Evolutionary conservation across 2,329 filamentous ascomycete species (phyloP), one percentile per base, ranked within the genome.

Genomic region (Aureobasidium sp.): DNA sequence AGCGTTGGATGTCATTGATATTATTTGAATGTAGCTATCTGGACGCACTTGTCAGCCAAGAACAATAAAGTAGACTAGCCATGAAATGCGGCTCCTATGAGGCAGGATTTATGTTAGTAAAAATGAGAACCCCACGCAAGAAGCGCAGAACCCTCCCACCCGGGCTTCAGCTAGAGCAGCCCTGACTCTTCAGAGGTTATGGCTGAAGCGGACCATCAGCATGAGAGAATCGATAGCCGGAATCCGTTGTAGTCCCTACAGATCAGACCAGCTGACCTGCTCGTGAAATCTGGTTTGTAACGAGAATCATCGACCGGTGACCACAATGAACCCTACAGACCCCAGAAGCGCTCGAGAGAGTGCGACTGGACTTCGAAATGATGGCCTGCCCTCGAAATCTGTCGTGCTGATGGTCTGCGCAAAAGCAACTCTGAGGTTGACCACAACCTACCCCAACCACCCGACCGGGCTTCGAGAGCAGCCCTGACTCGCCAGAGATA

Each of bases 81-180:
- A n/a, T 42, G 15, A 23, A 20, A 9, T 17, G n/a, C n/a, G n/a
- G n/a, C 23, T 42, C 9, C 6, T n/a, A 5, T 23, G 41, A 17
- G n/a, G 41, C 41, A 26, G 8, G 10, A 26, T 34, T 34, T 34
- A 34, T 34, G 10, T 34, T 34, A 34, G 32, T n/a, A n/a, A n/a
- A n/a, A 59, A 50, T 39, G 34, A 59, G 44, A 50, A 29, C 56
- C 56, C 56, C 26, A 50, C 56, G 56, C 44, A 39, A 2, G 23
- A 50, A 48, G 44, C 56, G 56, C 13, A 50, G 32, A 48, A 59
- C 56, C 56, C 56, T 59, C 56, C 56, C 56, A 59, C 42, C 56
- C 56, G 44, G 56, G 56, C 34, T 37, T 15, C 20, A 1, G 32
- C 10, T 34, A 36, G 27, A 56, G 52, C 39, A 56, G 27, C 52